These are phyloP conservation scores for Canna indica DNA, from an alignment of 176 grass and related monocot species.

Conservation along the genomic window DNA sequence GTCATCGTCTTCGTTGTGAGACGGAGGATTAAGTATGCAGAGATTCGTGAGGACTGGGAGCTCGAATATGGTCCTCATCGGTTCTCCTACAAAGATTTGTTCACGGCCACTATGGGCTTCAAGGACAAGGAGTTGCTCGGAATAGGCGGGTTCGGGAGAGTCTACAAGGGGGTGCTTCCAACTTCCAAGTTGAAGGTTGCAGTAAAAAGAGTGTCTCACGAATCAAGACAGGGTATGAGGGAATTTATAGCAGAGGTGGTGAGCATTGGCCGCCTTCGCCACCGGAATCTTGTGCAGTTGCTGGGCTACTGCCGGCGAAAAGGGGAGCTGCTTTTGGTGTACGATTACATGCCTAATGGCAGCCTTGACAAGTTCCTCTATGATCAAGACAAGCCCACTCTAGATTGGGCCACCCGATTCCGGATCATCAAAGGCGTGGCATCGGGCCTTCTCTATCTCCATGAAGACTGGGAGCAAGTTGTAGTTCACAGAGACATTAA, in stretches of 20 bases:
- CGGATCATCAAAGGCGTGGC: constrained; percentile 25
- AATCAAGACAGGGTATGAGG: constrained; percentile 34
- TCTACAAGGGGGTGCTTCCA: constrained; percentile 22
- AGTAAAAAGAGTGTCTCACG: constrained; percentile 31
- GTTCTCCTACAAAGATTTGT: constrained; percentile 24
- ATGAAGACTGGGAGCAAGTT: constrained; percentile 23
- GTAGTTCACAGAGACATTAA: constrained; percentile 19
- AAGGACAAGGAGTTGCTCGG: constrained; percentile 21
- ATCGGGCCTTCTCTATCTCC: constrained; percentile 22
- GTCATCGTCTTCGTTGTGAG: not conserved
- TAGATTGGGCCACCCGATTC: constrained; percentile 20
- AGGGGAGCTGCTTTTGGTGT: constrained; percentile 28
- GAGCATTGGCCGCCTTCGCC: constrained; percentile 19
- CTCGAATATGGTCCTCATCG: constrained; percentile 26
- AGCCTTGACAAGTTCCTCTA: constrained; percentile 26
- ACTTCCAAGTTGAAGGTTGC: constrained; percentile 21
- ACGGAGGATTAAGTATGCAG: constrained; percentile 8
- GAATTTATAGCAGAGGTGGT: constrained; percentile 25
- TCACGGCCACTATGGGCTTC: constrained; percentile 22
- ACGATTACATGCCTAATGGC: constrained; percentile 34
- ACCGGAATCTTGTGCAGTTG: constrained; percentile 26
- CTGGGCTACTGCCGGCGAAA: constrained; percentile 31
- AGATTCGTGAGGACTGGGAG: constrained; percentile 36
- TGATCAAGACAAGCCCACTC: not conserved
- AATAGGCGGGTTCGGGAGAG: constrained; percentile 28